A percentile compares a stretch with the other conserved stretches of the same genome.
These are phyloP conservation scores for Setomelanomma holmii DNA, from an alignment of 2,329 filamentous ascomycete genomes.

Conservation along the genomic window DNA sequence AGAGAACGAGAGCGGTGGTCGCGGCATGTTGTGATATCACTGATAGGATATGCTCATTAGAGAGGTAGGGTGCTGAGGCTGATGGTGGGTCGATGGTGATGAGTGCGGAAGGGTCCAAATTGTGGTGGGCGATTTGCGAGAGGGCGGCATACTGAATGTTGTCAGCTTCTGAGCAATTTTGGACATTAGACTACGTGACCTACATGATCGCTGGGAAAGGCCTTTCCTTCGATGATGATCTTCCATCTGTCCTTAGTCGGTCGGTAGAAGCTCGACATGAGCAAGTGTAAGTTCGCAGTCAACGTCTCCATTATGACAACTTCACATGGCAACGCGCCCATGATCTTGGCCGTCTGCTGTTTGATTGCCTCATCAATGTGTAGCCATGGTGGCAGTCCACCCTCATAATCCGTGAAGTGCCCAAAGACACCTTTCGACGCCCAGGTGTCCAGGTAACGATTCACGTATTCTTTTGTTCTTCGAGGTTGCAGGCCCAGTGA, in stretches of 20 bases:
- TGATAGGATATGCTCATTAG: constrained; percentile 73
- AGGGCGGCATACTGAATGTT: constrained; percentile 74
- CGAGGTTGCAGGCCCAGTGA: constrained; percentile 85
- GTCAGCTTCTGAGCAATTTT: constrained; percentile 5
- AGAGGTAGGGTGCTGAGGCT: constrained; percentile 62
- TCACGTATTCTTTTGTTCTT: constrained; percentile 68
- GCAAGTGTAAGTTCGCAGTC: constrained; percentile 79
- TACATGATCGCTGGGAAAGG: constrained; percentile 86
- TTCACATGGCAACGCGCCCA: constrained; percentile 75
- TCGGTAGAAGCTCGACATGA: constrained; percentile 84
- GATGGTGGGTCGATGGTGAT: constrained; percentile 72
- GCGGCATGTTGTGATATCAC: constrained; percentile 77
- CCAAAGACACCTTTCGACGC: constrained; percentile 83
- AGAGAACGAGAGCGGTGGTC: constrained; percentile 75
- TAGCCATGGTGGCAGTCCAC: constrained; percentile 76
- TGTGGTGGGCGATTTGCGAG: constrained; percentile 76
- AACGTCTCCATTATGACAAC: constrained; percentile 89
- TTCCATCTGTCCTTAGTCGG: constrained; percentile 73
- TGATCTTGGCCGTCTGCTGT: constrained; percentile 71
- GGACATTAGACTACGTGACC: constrained; percentile 2
- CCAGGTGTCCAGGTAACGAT: constrained; percentile 82
- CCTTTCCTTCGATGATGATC: constrained; percentile 87
- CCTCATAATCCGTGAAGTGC: constrained; percentile 74
- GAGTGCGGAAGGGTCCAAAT: constrained; percentile 72
- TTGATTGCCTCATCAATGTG: constrained; percentile 79